A percentile compares a stretch with the other conserved stretches of the same genome.
Conservation (phyloP, 805 yeast species). For the Nakazawaea sp. region DNA sequence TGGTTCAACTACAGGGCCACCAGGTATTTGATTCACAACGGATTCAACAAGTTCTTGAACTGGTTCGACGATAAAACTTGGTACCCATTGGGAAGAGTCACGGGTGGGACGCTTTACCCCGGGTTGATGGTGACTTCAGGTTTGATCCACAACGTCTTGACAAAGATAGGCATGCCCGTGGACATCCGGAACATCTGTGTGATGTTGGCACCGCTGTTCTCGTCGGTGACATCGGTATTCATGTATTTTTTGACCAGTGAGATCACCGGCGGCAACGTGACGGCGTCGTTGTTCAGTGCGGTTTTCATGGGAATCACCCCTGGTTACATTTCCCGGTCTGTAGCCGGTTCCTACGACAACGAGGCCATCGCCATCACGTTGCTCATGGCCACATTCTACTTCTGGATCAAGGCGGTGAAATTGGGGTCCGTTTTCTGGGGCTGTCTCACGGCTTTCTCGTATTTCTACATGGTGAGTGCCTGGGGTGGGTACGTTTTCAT, state of each 20-base stretch:
- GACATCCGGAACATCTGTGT: slow-evolving; percentile 97
- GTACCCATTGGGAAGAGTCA: slow-evolving; percentile 98
- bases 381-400: slow-evolving; percentile 89
- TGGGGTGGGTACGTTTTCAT: slow-evolving; percentile 99
- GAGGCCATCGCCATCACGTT: slow-evolving; percentile 98
- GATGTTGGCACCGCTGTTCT: slow-evolving; percentile 91
- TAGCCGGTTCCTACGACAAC: slow-evolving; percentile 97
- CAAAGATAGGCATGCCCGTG: slow-evolving; percentile 67
- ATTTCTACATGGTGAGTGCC: slow-evolving; percentile 98
- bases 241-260: slow-evolving; percentile 85
- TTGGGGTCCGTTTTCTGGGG: slow-evolving; percentile 85
- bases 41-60: slow-evolving; percentile 86
- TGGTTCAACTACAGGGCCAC: slow-evolving; percentile 97
- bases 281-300: slow-evolving; percentile 90
- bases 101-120: slow-evolving; percentile 97
- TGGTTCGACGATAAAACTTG: slow-evolving; percentile 99
- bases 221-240: slow-evolving; percentile 86
- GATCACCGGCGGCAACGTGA: slow-evolving; percentile 63
- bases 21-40: slow-evolving; percentile 76
- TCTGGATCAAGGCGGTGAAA: slow-evolving; percentile 93
- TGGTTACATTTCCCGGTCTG: slow-evolving; percentile 96
- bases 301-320: slow-evolving; percentile 97
- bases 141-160: slow-evolving; percentile 69
- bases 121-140: slow-evolving; percentile 99
- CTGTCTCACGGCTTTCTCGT: slow-evolving; percentile 74